A percentile compares a stretch with the other conserved stretches of the same genome.
These are phyloP conservation scores for Tolypocladium sp. DNA, from an alignment of 2,329 filamentous ascomycete species.

Conservation along the genomic window DNA sequence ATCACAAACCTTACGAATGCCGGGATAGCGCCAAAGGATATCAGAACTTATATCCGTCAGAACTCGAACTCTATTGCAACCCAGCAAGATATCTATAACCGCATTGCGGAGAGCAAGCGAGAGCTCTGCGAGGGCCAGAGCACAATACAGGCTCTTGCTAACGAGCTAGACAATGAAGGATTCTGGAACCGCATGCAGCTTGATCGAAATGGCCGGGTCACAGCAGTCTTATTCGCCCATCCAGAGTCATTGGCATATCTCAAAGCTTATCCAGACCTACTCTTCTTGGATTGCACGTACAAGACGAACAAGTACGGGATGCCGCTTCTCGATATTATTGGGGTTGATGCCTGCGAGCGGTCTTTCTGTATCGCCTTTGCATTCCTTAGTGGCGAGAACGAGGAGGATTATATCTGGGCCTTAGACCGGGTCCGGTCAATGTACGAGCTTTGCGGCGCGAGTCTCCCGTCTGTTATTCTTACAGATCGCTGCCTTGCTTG, in stretches of 20 bases:
- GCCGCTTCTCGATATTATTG: constrained; percentile 13
- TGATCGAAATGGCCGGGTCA: constrained; percentile 7
- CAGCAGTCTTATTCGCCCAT: constrained; percentile 13
- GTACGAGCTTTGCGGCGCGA: constrained; percentile 5
- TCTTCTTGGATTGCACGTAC: constrained; percentile 13
- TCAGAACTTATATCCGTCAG: constrained; percentile 7
- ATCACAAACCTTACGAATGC: neutral
- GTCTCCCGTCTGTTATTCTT: constrained; percentile 6
- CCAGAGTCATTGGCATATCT: constrained; percentile 12
- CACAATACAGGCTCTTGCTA: constrained; percentile 8
- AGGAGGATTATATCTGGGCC: constrained; percentile 12
- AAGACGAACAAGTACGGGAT: constrained; percentile 16
- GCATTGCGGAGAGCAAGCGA: constrained; percentile 7
- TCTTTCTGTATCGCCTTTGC: constrained; percentile 14
- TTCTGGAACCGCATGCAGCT: constrained; percentile 11
- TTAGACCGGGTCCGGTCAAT: constrained; percentile 8
- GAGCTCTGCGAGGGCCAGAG: constrained; percentile 8
- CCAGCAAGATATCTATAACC: constrained; percentile 13
- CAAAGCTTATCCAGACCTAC: constrained; percentile 8
- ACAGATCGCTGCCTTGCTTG: constrained; percentile 10
- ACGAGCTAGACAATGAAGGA: constrained; percentile 9
- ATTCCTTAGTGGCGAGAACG: constrained; percentile 8
- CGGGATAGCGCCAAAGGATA: constrained; percentile 6
- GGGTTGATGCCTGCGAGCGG: constrained; percentile 9
- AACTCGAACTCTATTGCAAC: constrained; percentile 6